Percentiles rank a stretch among this genome's conserved stretches.
Conservation (phyloP, 192 early-diverging fungal species). For the Funneliformis mosseae region DNA sequence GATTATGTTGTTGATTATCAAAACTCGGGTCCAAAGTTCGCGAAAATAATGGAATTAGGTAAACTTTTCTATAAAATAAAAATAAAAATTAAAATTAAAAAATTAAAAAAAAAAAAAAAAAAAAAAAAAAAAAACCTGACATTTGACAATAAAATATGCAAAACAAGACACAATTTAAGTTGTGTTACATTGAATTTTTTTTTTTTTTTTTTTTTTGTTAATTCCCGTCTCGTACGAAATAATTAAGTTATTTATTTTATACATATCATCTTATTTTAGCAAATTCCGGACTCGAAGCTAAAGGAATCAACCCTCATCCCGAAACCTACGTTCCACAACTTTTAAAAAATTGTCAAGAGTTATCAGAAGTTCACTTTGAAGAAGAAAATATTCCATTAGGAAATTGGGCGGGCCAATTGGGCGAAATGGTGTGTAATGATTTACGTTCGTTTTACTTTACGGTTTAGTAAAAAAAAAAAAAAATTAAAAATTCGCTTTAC, state of each 20-base stretch:
- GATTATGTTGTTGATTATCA: background rate
- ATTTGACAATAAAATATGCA: no score
- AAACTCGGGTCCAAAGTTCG: background rate
- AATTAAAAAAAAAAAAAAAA: no score
- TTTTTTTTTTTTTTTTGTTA: background rate
- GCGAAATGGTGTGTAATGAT: background rate
- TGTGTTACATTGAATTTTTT: no score
- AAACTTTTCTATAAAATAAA: background rate
- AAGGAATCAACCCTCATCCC: background rate
- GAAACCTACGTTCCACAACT: background rate
- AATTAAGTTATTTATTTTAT: no score
- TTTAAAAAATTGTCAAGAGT: background rate
- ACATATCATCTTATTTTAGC: background rate
- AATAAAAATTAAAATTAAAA: no score
- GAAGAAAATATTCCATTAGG: background rate
- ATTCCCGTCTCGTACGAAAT: no score
- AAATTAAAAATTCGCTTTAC: background rate
- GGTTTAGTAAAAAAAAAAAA: background rate
- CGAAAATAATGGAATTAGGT: background rate
- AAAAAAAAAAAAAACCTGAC: no score
- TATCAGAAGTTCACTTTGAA: background rate
- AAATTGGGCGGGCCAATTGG: background rate
- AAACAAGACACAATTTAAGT: no score
- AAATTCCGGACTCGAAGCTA: background rate
- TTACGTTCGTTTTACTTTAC: background rate